Evolutionary conservation across 495 filamentous ascomycete species (phyloP).

Genomic region (Tuber microsphaerosporum): DNA sequence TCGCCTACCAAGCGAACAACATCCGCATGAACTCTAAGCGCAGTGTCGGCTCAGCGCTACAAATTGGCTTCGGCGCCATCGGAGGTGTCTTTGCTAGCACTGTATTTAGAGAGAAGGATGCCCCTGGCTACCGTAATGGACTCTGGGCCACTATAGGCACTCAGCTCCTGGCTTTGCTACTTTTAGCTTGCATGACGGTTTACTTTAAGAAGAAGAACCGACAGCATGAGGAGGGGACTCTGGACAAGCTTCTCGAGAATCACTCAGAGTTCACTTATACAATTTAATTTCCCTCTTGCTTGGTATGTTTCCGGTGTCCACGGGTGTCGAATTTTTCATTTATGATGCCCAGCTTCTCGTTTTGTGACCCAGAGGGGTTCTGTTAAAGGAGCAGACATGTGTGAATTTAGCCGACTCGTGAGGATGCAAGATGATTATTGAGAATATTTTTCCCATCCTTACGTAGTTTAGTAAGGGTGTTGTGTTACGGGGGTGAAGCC

Average conservation of each 20-base stretch:
- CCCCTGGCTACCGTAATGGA: conserved; percentile 53
- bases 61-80: conserved; percentile 51
- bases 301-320: not conserved
- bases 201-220: conserved; percentile 38
- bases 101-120: conserved; percentile 54
- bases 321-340: too few relatives aligned
- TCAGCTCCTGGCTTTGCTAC: conserved; percentile 22
- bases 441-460: too few relatives aligned
- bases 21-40: conserved; percentile 59
- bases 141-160: conserved; percentile 45
- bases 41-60: conserved; percentile 40
- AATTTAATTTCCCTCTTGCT: conserved; percentile 8
- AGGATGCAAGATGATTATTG: not conserved
- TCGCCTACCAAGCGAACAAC: conserved; percentile 61
- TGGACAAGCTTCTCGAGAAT: conserved; percentile 28
- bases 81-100: conserved; percentile 56
- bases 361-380: not conserved
- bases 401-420: not conserved
- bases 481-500: too few relatives aligned
- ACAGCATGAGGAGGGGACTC: conserved; percentile 30
- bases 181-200: conserved; percentile 19
- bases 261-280: conserved; percentile 37
- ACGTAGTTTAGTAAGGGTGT: too few relatives aligned
- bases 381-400: not conserved
- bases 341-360: not conserved